Percentiles rank a stretch among this genome's conserved stretches.
Evolutionary conservation across 2,329 filamentous ascomycete genomes (phyloP).

Genomic region (Epichloe glyceriae): DNA sequence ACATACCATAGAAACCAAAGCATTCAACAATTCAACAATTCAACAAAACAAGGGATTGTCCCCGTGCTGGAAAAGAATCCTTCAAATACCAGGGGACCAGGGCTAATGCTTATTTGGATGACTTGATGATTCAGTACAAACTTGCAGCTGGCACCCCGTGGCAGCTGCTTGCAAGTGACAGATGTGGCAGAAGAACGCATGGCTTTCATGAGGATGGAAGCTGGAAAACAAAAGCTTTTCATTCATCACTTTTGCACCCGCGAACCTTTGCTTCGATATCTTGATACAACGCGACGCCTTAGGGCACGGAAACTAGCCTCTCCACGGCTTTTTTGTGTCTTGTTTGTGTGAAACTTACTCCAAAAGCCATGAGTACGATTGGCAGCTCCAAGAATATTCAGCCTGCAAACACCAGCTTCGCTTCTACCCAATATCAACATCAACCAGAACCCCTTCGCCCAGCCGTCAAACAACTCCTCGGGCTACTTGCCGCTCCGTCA

Average conservation of each 20-base stretch:
- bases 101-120: not conserved
- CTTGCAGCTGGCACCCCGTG: not conserved
- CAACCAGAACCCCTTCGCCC: constrained; percentile 2
- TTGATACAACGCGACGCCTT: not conserved
- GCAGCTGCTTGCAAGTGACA: not conserved
- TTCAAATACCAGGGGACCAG: not conserved
- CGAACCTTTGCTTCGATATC: not conserved
- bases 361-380: constrained; percentile 6
- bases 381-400: constrained; percentile 9
- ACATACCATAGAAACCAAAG: constrained; percentile 6
- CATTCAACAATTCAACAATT: not conserved
- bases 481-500: constrained; percentile 14
- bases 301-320: not conserved
- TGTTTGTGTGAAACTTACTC: not conserved
- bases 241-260: not conserved
- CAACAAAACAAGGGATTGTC: constrained; percentile 1
- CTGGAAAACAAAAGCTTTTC: not conserved
- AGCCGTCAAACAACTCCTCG: not conserved
- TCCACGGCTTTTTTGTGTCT: not conserved
- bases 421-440: constrained; percentile 15
- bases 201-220: not conserved
- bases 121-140: not conserved
- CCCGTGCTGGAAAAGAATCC: not conserved
- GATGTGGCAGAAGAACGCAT: not conserved
- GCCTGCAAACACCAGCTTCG: constrained; percentile 16